These are phyloP conservation scores for Sistotremastrum suecicum DNA, from an alignment of 768 basidiomycete genomes.

Conservation along the genomic window DNA sequence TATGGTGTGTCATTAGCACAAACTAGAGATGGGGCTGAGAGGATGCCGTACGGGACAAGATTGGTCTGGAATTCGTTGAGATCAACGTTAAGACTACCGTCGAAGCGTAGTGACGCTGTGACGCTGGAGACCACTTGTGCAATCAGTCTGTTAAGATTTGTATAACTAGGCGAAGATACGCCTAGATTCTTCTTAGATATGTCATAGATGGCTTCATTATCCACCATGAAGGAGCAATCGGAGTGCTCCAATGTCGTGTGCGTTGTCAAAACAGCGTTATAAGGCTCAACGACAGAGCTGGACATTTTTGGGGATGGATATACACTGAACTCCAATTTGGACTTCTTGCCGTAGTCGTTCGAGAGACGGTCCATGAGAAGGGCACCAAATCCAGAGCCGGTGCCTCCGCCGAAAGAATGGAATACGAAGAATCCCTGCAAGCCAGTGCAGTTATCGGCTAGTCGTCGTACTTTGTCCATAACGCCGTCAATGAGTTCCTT, in stretches of 20 bases:
- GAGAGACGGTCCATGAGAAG: slow-evolving; percentile 91
- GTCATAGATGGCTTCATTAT: slow-evolving; percentile 73
- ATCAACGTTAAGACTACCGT: slow-evolving; percentile 51
- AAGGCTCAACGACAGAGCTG: slow-evolving; percentile 94
- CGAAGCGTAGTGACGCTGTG: slow-evolving; percentile 39
- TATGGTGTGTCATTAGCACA: background rate
- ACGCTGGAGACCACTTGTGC: slow-evolving; percentile 44
- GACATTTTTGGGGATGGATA: slow-evolving; percentile 90
- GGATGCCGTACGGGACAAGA: slow-evolving; percentile 35
- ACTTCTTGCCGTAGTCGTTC: slow-evolving; percentile 97
- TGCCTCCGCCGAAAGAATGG: slow-evolving; percentile 99
- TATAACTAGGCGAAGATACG: slow-evolving; percentile 44
- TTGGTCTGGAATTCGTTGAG: slow-evolving; percentile 63
- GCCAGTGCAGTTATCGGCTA: slow-evolving; percentile 93
- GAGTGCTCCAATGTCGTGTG: slow-evolving; percentile 98
- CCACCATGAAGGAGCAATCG: slow-evolving; percentile 99
- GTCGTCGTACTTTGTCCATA: slow-evolving; percentile 87
- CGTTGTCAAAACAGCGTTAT: slow-evolving; percentile 93
- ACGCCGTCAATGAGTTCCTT: slow-evolving; percentile 96
- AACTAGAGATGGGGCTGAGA: background rate
- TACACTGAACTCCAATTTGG: slow-evolving; percentile 95
- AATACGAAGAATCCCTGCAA: slow-evolving; percentile 99
- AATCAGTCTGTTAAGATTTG: slow-evolving; percentile 53
- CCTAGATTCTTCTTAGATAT: slow-evolving; percentile 44
- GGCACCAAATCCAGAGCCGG: slow-evolving; percentile 96